Conservation (phyloP, 1,284 basidiomycete species). For the Mycosarcoma maydis region DNA sequence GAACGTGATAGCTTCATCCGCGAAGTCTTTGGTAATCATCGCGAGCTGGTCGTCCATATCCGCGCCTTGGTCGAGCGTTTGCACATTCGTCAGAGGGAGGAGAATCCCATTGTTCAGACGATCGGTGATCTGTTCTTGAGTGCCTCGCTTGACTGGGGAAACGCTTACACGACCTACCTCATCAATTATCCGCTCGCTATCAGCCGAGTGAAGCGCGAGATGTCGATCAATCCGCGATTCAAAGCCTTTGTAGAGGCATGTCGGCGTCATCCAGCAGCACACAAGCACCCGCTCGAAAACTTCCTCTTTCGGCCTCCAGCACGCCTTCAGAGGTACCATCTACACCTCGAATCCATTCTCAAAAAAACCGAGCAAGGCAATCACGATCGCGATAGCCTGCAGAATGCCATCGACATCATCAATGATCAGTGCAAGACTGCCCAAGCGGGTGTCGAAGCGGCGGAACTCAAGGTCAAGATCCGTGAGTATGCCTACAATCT, state of each 20-base stretch:
- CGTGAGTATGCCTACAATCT: conserved; percentile 57
- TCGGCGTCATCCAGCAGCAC: conserved; percentile 75
- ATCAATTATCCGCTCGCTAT: conserved; percentile 87
- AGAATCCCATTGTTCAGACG: conserved; percentile 80
- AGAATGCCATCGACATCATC: conserved; percentile 59
- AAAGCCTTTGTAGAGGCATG: conserved; percentile 86
- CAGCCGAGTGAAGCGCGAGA: conserved; percentile 83
- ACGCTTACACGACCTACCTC: conserved; percentile 85
- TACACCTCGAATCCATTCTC: conserved; percentile 84
- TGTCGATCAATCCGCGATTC: conserved; percentile 83
- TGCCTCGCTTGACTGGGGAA: conserved; percentile 86
- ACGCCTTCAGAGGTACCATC: conserved; percentile 88
- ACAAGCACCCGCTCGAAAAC: conserved; percentile 84
- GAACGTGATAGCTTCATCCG: conserved; percentile 81
- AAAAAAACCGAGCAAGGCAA: conserved; percentile 58
- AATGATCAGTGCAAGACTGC: conserved; percentile 63
- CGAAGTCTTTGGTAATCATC: conserved; percentile 86
- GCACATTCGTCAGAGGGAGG: conserved; percentile 86
- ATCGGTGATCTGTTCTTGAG: conserved; percentile 91
- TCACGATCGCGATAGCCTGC: conserved; percentile 51
- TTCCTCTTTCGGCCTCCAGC: conserved; percentile 86
- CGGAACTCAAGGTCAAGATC: conserved; percentile 61
- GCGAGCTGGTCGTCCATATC: conserved; percentile 83
- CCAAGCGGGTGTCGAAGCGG: conserved; percentile 59
- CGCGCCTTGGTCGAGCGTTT: conserved; percentile 82